Base-by-base conservation (phyloP, 2,329 filamentous ascomycete species). In the Penicillium concentricum region DNA sequence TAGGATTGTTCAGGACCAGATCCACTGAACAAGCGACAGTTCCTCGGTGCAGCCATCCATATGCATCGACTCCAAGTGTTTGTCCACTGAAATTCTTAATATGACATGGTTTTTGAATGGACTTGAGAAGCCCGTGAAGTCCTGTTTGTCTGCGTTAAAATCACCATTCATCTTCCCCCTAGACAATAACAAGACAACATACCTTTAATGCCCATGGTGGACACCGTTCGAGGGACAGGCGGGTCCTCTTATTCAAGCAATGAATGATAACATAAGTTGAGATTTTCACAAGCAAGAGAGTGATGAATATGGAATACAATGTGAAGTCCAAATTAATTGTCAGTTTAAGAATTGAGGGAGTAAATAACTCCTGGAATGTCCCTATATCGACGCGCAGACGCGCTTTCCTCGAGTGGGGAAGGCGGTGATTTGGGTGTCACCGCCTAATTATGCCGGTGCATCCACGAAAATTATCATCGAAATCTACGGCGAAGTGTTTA, bases 1-100 rank as follows among this genome's bases (percentile, higher is more conserved):
- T 97, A 15, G 91, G 92, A 72, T 91, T 94, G 67, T 86, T 91
- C 67, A 93, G 84, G 35, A 92, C 94, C 61, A 99, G 83, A 68
- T 97, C 94, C 68, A 94, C 86, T 61, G 93, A 91, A 78, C 93
- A 97, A 48, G 90, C 85, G 63, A 95, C 87, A 45, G 92, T 92
- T 52, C 92, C 95, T 65, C 94, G 88, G 75, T 99, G 94, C 54
- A 99, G 86, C 94, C 95, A 99, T 72, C 93, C 94, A 81, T 99
- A 99, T 56, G 90, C 93, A 74, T 99, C 94, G 35, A 99, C 87
- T n/a, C 90, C 95, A 45, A 99, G 83, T 1, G 89, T 96, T 76
- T 96, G 87, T 50, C 93, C 94, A 13, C 84, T 79, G 74, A 90
- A 97, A 69, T 92, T 92, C 72, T 92, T 95, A 58, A 99, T 81